Base-by-base conservation (phyloP, 495 filamentous ascomycete species). In the Collariella sp. region DNA sequence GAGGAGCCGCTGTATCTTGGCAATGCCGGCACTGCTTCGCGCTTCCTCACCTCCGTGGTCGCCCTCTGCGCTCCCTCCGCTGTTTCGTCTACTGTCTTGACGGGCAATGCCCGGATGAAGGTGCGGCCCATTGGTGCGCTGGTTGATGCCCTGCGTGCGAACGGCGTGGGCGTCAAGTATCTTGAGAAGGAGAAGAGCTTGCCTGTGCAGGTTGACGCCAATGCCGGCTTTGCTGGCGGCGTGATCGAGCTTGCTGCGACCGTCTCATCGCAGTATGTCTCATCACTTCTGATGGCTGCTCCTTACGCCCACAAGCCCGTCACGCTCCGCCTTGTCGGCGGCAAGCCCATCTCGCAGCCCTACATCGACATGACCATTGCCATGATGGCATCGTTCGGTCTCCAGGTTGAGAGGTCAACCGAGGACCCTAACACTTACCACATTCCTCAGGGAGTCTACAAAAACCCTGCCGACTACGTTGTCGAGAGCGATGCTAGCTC, bases 331-430 rank as follows among this genome's bases (percentile, higher is more conserved):
- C 74, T 99, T 42, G 85, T 96, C 38, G 91, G 91, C 38, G 93
- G 90, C 50, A 95, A 94, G 72, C 91, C 91, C 3, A 96, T 97
- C 56, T 96, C 91, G 1, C 89, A 96, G 67, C 85, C 85, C 15
- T 99, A 99, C 64, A 97, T 97, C 65, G 90, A 97, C 61, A 96
- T 99, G 91, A 99, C 93, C 15, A 91, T 88, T 13, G 80, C 89
- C 18, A 97, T 99, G 91, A 99, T 99, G 93, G 79, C 83, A 31
- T 80, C 83, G 5, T 99, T 99, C 63, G 93, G 93, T 36, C 83
- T 97, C 47, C 67, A 84, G 33, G 91, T 96, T 33, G 71, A 79
- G 50, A 66, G 67, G 45, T 72, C 72, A 3, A 53, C 71, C 15
- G 69, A 73, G 41, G 86, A 95, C 58, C 80, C 86, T 46, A 83